Percentiles rank a stretch among this genome's conserved stretches.
These are phyloP conservation scores for Suillus ampliporus DNA, from an alignment of 768 basidiomycete genomes.

Conservation along the genomic window DNA sequence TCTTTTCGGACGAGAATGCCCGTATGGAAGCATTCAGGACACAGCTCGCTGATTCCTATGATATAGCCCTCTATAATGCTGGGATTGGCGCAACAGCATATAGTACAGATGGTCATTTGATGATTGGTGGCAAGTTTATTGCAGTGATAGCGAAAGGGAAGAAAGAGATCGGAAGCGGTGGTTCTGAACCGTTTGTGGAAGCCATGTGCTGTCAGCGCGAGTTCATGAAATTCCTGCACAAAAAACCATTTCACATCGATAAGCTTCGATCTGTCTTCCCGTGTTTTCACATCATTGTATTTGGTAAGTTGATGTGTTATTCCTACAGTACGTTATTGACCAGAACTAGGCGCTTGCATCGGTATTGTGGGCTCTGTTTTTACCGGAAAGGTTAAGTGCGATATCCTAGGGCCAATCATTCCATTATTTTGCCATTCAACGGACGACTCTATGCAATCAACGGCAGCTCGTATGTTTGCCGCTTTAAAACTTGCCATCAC, in stretches of 20 bases:
- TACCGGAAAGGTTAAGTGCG: background rate
- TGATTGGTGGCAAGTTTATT: conserved; percentile 15
- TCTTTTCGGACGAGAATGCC: conserved; percentile 19
- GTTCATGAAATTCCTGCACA: conserved; percentile 8
- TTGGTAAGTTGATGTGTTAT: conserved; percentile 4
- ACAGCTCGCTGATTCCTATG: conserved; percentile 16
- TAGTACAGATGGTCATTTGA: too few species aligned
- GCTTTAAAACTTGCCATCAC: conserved; percentile 1
- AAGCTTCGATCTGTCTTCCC: background rate
- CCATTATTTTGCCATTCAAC: background rate
- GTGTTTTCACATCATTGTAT: background rate
- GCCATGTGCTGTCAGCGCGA: conserved; percentile 21
- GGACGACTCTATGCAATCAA: background rate
- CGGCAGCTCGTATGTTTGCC: conserved; percentile 1
- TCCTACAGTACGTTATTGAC: background rate
- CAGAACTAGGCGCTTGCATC: background rate
- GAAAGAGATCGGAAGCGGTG: conserved; percentile 25
- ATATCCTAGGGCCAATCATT: background rate
- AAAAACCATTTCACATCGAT: too few species aligned
- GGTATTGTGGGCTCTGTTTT: conserved; percentile 7
- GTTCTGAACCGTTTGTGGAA: conserved; percentile 31
- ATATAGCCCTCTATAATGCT: conserved; percentile 15
- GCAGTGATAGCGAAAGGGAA: conserved; percentile 24
- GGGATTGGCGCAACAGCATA: conserved; percentile 19
- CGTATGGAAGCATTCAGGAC: conserved; percentile 6